These are phyloP conservation scores for Opeltia flavorubescens DNA, from an alignment of 495 filamentous ascomycete genomes.

Conservation along the genomic window DNA sequence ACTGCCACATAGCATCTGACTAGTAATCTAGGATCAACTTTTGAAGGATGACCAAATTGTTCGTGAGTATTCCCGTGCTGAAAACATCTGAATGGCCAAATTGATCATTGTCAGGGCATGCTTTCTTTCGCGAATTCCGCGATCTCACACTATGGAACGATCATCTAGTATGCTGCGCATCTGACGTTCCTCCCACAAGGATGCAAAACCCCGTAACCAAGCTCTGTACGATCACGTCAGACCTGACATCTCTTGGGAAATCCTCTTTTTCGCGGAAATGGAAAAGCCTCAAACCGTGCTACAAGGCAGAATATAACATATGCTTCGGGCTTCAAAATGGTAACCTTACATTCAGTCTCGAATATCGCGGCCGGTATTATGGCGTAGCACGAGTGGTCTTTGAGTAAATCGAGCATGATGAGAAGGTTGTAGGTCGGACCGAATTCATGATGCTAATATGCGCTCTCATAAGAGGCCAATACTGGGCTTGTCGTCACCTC, in stretches of 20 bases:
- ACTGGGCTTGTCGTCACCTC: too few species aligned
- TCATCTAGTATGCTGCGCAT: neutral
- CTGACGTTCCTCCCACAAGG: neutral
- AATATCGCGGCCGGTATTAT: neutral
- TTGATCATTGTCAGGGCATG: neutral
- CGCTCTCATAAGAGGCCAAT: too few species aligned
- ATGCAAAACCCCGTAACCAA: neutral
- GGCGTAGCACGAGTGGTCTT: neutral
- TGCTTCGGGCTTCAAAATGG: neutral
- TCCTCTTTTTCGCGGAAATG: neutral
- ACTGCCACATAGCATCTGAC: too few species aligned
- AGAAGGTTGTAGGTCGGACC: too few species aligned
- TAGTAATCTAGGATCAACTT: too few species aligned
- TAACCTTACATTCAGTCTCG: neutral
- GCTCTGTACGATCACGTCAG: neutral
- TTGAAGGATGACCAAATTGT: too few species aligned
- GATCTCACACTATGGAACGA: neutral
- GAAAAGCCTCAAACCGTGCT: neutral
- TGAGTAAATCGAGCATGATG: neutral
- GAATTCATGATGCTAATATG: too few species aligned
- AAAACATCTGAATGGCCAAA: too few species aligned
- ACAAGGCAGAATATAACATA: neutral
- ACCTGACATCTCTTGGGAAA: neutral
- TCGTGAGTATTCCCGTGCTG: too few species aligned
- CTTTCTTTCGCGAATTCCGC: neutral